Evolutionary conservation across 495 filamentous ascomycete species (phyloP).

Genomic region (Neurospora sp.): DNA sequence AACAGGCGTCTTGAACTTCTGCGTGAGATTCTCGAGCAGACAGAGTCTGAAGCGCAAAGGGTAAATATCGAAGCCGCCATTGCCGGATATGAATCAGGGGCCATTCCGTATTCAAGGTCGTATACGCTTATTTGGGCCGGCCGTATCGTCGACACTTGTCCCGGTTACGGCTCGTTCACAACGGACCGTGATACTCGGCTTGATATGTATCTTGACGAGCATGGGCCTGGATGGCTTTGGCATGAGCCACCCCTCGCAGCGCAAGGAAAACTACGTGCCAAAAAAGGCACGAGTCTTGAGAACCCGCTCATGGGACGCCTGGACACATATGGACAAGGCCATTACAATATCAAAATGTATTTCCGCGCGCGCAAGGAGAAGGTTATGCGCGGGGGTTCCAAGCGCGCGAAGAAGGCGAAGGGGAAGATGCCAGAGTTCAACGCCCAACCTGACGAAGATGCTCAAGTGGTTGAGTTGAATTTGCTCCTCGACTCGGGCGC

Average conservation of each 20-base stretch:
- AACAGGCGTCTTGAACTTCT: conserved; percentile 22
- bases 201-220: conserved; percentile 23
- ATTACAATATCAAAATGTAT: conserved; percentile 17
- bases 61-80: conserved; percentile 36
- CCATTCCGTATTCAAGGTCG: conserved; percentile 27
- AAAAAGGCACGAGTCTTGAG: conserved; percentile 21
- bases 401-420: background rate
- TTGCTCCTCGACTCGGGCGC: conserved; percentile 37
- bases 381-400: background rate
- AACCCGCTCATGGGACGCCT: conserved; percentile 8
- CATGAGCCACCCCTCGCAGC: conserved; percentile 34
- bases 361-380: conserved; percentile 15
- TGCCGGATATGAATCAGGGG: conserved; percentile 30
- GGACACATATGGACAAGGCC: conserved; percentile 12
- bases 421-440: background rate
- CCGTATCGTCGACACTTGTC: conserved; percentile 33
- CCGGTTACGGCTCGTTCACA: conserved; percentile 27
- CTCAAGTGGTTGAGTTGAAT: conserved; percentile 9
- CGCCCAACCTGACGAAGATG: background rate
- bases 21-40: conserved; percentile 13
- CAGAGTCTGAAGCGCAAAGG: conserved; percentile 28
- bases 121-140: conserved; percentile 38
- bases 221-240: conserved; percentile 41
- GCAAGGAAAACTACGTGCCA: conserved; percentile 12
- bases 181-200: conserved; percentile 29